These are phyloP conservation scores for Nelumbo lutea DNA, from an alignment of 164 flowering plant genomes.

Conservation along the genomic window DNA sequence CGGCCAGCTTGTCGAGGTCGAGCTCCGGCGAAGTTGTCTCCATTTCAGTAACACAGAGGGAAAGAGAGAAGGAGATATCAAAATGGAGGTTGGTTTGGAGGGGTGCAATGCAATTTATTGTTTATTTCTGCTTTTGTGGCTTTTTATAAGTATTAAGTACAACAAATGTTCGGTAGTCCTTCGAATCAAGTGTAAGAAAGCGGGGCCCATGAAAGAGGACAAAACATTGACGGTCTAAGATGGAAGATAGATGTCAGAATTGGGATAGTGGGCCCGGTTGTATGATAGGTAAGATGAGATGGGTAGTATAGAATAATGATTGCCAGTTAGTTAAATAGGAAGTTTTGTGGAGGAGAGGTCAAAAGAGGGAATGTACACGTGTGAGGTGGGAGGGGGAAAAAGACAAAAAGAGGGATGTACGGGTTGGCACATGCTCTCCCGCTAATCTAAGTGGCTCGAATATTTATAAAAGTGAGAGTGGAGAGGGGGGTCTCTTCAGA, in stretches of 20 bases:
- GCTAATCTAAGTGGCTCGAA: not conserved
- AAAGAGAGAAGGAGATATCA: not conserved
- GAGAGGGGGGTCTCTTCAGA: not conserved
- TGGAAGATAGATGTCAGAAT: no score
- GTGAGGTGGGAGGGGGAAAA: not conserved
- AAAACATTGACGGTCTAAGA: no score
- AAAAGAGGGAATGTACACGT: no score
- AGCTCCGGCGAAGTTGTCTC: constrained; percentile 24
- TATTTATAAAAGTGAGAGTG: not conserved
- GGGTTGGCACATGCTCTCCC: not conserved
- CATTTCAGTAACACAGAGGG: constrained; percentile 6
- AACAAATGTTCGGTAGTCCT: no score
- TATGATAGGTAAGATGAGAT: no score
- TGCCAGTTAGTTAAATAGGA: no score
- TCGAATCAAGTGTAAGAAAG: no score
- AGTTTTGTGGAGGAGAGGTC: no score
- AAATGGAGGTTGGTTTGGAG: not conserved
- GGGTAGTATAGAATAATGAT: no score
- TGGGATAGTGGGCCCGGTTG: no score
- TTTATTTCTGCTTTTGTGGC: not conserved
- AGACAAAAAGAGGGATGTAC: not conserved
- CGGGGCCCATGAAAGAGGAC: no score
- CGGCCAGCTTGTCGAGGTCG: constrained; percentile 44
- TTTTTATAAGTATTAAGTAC: no score
- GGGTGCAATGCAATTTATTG: not conserved